Percentiles rank a stretch among this genome's conserved stretches.
Evolutionary conservation across 441 rosid species (phyloP).

Genomic region (Breynia disticha): DNA sequence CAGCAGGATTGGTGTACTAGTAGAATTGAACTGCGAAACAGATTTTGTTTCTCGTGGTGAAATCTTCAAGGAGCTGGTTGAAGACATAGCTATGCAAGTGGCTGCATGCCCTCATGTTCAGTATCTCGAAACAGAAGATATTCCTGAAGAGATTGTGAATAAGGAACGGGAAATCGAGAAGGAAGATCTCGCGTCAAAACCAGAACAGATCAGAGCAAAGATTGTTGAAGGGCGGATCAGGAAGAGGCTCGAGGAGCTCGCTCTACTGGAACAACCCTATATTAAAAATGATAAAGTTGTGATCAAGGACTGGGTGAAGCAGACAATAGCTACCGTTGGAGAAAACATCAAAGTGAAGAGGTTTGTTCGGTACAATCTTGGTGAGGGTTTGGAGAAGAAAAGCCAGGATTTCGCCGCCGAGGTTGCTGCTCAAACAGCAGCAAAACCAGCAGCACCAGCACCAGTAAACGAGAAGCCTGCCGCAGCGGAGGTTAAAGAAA

Average conservation of each 20-base stretch:
- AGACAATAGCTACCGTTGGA: slow-evolving; percentile 81
- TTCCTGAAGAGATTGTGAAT: slow-evolving; percentile 63
- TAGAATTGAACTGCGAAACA: slow-evolving; percentile 90
- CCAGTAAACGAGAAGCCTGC: slow-evolving; percentile 45
- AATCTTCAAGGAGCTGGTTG: slow-evolving; percentile 84
- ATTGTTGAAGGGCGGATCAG: slow-evolving; percentile 85
- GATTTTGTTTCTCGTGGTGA: slow-evolving; percentile 94
- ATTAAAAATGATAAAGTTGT: slow-evolving; percentile 81
- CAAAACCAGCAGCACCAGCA: slow-evolving; percentile 42
- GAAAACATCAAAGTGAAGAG: slow-evolving; percentile 86
- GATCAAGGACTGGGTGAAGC: slow-evolving; percentile 84
- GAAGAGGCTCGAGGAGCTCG: slow-evolving; percentile 79
- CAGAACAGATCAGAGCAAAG: slow-evolving; percentile 80
- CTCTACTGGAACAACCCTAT: slow-evolving; percentile 86
- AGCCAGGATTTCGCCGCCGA: slow-evolving; percentile 97
- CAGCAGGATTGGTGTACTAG: slow-evolving; percentile 83
- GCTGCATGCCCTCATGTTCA: slow-evolving; percentile 90
- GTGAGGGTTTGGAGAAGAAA: slow-evolving; percentile 90
- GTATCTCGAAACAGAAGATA: slow-evolving; percentile 73
- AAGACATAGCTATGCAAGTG: slow-evolving; percentile 73
- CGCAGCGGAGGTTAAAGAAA: slow-evolving; percentile 41
- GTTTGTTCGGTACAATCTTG: slow-evolving; percentile 75
- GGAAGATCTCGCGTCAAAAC: slow-evolving; percentile 84
- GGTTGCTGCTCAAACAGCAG: slow-evolving; percentile 88
- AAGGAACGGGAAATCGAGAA: slow-evolving; percentile 89